These are phyloP conservation scores for Cyberlindnera petersonii DNA, from an alignment of 805 yeast genomes.

Conservation along the genomic window DNA sequence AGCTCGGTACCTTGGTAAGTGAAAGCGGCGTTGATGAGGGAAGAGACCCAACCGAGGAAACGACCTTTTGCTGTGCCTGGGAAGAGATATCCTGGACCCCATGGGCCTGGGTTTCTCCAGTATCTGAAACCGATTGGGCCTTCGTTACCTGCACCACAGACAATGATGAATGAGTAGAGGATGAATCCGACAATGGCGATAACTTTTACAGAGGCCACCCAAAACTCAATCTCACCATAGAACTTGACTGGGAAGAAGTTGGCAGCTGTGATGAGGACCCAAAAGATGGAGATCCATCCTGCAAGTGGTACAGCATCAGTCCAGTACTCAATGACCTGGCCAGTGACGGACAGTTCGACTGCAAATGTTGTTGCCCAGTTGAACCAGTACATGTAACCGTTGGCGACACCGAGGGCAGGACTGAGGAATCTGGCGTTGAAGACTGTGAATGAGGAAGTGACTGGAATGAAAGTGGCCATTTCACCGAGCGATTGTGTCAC, in stretches of 20 bases:
- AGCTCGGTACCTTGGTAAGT: constrained; percentile 79
- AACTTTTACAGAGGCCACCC: constrained; percentile 67
- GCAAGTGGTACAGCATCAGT: constrained; percentile 64
- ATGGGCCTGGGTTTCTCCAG: constrained; percentile 77
- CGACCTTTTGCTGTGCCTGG: constrained; percentile 47
- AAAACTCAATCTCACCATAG: constrained; percentile 74
- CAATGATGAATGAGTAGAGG: constrained; percentile 64
- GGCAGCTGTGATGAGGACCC: constrained; percentile 48
- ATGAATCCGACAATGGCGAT: constrained; percentile 67
- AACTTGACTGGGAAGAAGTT: constrained; percentile 66
- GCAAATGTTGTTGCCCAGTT: constrained; percentile 78
- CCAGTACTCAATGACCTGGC: constrained; percentile 64
- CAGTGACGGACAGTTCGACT: constrained; percentile 67
- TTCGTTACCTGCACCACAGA: constrained; percentile 64
- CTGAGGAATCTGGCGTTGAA: constrained; percentile 64
- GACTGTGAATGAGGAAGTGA: constrained; percentile 62
- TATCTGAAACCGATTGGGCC: constrained; percentile 78
- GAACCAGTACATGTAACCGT: constrained; percentile 73
- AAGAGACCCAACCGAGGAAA: constrained; percentile 67
- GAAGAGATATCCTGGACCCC: constrained; percentile 62
- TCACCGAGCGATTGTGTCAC: constrained; percentile 75
- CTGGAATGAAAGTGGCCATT: constrained; percentile 77
- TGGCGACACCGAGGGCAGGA: constrained; percentile 68
- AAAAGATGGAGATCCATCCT: constrained; percentile 69
- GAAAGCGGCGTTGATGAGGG: constrained; percentile 69